These are phyloP conservation scores for Xerocomus spinulosus DNA, from an alignment of 768 basidiomycete species.

Conservation along the genomic window DNA sequence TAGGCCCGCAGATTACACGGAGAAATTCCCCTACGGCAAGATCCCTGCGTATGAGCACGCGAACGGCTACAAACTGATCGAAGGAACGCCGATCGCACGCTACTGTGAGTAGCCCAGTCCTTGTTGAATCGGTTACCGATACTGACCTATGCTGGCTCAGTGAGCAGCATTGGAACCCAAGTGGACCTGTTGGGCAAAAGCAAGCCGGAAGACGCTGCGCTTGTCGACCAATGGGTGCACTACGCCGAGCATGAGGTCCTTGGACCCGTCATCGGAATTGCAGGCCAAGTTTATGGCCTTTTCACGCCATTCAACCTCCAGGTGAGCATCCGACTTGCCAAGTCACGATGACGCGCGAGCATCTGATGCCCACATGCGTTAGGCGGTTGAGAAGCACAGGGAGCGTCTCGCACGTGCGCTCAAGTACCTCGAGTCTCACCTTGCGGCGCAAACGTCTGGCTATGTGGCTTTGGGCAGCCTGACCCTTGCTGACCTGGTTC, in stretches of 20 bases:
- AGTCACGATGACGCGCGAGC: not conserved
- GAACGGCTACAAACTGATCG: slow-evolving; percentile 14
- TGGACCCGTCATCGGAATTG: too few species aligned
- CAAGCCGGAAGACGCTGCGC: slow-evolving; percentile 1
- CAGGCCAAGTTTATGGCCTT: not conserved
- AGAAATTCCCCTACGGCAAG: slow-evolving; percentile 16
- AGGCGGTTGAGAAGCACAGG: slow-evolving; percentile 1
- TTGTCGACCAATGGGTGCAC: slow-evolving; percentile 21
- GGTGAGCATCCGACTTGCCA: too few species aligned
- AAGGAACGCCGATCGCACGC: slow-evolving; percentile 15
- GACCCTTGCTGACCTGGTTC: slow-evolving; percentile 17
- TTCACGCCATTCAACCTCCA: not conserved
- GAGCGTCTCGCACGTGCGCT: slow-evolving; percentile 8
- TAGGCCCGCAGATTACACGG: slow-evolving; percentile 9
- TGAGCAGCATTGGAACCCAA: slow-evolving; percentile 9
- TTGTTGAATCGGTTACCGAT: too few species aligned
- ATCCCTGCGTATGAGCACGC: slow-evolving; percentile 16
- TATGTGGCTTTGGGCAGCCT: slow-evolving; percentile 14
- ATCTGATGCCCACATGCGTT: not conserved
- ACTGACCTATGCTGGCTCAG: not conserved
- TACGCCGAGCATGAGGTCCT: slow-evolving; percentile 18
- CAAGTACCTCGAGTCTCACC: slow-evolving; percentile 10
- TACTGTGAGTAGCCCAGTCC: slow-evolving; percentile 9
- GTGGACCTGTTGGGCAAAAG: slow-evolving; percentile 9
- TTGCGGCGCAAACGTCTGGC: slow-evolving; percentile 8